Conservation (phyloP, 139 green algal species). For the Picochlorum sp. region DNA sequence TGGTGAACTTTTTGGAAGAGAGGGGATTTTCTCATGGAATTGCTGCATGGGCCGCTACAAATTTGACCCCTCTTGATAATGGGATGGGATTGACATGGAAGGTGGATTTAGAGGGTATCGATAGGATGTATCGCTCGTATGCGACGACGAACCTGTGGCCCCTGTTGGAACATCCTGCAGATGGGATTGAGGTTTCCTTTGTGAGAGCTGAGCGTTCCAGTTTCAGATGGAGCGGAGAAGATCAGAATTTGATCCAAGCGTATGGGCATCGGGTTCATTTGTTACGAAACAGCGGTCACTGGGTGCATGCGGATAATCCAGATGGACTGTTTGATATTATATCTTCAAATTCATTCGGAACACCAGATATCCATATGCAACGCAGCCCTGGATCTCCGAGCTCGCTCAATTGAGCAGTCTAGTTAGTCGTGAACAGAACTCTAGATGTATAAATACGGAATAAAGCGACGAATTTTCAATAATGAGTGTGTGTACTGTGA, state of each 20-base stretch:
- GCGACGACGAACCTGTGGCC: constrained; percentile 64
- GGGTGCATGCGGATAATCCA: constrained; percentile 85
- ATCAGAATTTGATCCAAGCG: constrained; percentile 47
- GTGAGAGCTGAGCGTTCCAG: constrained; percentile 63
- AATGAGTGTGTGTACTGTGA: too few species aligned
- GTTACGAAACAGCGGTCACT: constrained; percentile 67
- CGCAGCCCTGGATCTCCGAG: background rate
- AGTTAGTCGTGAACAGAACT: too few species aligned
- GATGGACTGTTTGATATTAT: constrained; percentile 72
- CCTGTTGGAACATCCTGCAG: constrained; percentile 51
- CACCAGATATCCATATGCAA: constrained; percentile 34
- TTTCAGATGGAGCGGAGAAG: constrained; percentile 48
- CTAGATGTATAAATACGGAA: too few species aligned
- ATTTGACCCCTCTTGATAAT: constrained; percentile 27
- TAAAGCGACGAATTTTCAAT: too few species aligned
- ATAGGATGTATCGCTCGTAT: constrained; percentile 80
- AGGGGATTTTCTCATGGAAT: constrained; percentile 38
- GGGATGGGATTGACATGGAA: constrained; percentile 51
- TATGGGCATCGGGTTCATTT: constrained; percentile 68
- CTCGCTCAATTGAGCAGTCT: too few species aligned
- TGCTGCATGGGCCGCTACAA: constrained; percentile 74
- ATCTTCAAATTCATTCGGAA: constrained; percentile 42
- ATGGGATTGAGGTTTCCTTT: constrained; percentile 71
- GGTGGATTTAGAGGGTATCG: constrained; percentile 83
- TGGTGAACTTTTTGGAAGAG: constrained; percentile 40